phyloP scores from a whole-genome alignment of 169 alveolate genomes.

The Babesia caballi region DNA sequence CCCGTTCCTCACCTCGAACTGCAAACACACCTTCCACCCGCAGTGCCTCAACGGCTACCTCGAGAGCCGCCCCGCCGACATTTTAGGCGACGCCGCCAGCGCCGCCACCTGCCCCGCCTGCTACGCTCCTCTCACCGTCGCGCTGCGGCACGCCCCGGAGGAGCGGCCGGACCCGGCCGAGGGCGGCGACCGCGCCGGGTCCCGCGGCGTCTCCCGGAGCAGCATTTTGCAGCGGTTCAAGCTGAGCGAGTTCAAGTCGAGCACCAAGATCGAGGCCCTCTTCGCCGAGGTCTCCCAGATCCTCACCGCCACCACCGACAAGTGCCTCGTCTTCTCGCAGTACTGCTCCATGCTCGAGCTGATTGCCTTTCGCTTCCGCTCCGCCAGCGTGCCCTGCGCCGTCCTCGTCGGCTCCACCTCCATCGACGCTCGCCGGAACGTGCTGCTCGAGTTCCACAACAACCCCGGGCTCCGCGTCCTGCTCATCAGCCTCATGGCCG shows the following conservation, averaged over 20 bases:
- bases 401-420: slow-evolving; percentile 80
- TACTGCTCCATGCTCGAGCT: slow-evolving; percentile 85
- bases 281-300: slow-evolving; percentile 75
- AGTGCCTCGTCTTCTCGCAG: slow-evolving; percentile 85
- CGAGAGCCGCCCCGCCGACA: slow-evolving; percentile 75
- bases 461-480: slow-evolving; percentile 80
- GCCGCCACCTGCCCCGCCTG: slow-evolving; percentile 81
- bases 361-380: slow-evolving; percentile 64
- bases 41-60: slow-evolving; percentile 78
- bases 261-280: slow-evolving; percentile 79
- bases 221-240: slow-evolving; percentile 73
- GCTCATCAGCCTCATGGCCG: slow-evolving; percentile 91
- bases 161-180: slow-evolving; percentile 16
- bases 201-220: slow-evolving; percentile 49
- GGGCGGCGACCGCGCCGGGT: not conserved
- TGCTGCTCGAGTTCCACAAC: slow-evolving; percentile 81
- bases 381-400: slow-evolving; percentile 74
- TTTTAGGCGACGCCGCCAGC: slow-evolving; percentile 4
- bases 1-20: slow-evolving; percentile 71
- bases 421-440: slow-evolving; percentile 75
- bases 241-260: slow-evolving; percentile 71
- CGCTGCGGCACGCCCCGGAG: slow-evolving; percentile 14
- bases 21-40: slow-evolving; percentile 83
- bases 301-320: slow-evolving; percentile 64
- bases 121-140: slow-evolving; percentile 76